phyloP scores from a whole-genome alignment of 306 rosid species.

The Prunus dulcis region DNA sequence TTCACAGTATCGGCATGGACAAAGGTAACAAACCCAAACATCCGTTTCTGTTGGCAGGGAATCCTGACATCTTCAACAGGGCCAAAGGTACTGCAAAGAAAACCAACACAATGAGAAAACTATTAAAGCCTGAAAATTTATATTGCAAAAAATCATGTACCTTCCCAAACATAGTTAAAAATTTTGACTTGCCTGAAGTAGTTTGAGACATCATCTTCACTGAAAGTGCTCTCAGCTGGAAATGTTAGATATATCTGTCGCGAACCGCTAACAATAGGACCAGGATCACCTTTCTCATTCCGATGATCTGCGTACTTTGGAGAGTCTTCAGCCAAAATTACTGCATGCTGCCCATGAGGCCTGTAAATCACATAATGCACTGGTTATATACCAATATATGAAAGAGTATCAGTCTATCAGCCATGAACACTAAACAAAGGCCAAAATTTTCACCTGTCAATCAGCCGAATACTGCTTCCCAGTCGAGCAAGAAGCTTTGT shows the following conservation, averaged over 20 bases:
- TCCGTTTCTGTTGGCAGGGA: constrained; percentile 74
- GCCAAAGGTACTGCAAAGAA: constrained; percentile 52
- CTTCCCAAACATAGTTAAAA: background rate
- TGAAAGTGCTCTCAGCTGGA: constrained; percentile 83
- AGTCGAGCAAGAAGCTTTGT: constrained; percentile 72
- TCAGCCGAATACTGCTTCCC: constrained; percentile 55
- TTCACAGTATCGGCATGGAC: constrained; percentile 59
- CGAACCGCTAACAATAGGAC: constrained; percentile 62
- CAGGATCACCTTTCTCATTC: constrained; percentile 47
- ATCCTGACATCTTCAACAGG: constrained; percentile 83
- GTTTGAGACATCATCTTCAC: constrained; percentile 73
- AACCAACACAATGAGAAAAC: constrained; percentile 10
- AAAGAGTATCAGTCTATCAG: background rate
- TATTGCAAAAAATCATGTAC: constrained; percentile 14
- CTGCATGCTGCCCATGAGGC: constrained; percentile 89
- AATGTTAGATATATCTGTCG: constrained; percentile 82
- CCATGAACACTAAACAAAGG: background rate
- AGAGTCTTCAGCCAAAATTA: constrained; percentile 72
- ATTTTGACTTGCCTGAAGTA: constrained; percentile 56
- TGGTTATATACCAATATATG: background rate
- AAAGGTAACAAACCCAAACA: constrained; percentile 93
- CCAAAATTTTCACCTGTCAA: constrained; percentile 61
- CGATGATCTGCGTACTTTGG: constrained; percentile 37
- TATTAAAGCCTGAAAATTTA: background rate
- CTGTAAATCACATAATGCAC: constrained; percentile 31